Evolutionary conservation across 163 green algal species (phyloP).

Genomic region (Chloroidium sp.): DNA sequence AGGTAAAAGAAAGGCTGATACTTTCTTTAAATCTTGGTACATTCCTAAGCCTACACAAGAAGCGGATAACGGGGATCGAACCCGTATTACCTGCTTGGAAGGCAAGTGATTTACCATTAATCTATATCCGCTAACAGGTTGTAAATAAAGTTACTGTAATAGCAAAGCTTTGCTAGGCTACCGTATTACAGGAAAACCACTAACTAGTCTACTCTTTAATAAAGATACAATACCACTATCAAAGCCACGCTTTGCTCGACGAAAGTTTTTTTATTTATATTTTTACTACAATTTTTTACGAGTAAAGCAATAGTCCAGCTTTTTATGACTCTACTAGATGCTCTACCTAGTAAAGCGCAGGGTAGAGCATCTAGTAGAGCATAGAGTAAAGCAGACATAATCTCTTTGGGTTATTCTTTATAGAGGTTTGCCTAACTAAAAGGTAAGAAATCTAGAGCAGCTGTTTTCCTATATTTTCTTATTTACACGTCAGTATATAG

Average conservation of each 20-base stretch:
- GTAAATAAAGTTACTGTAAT: slow-evolving; percentile 13
- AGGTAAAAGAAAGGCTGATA: slow-evolving; percentile 15
- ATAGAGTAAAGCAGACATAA: background rate
- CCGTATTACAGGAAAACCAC: slow-evolving; percentile 2
- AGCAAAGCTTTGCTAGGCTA: slow-evolving; percentile 15
- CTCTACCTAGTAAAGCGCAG: background rate
- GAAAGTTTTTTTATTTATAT: slow-evolving; percentile 7
- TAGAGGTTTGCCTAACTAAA: background rate
- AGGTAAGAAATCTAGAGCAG: background rate
- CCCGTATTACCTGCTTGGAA: slow-evolving; percentile 29
- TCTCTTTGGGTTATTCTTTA: background rate
- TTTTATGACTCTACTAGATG: background rate
- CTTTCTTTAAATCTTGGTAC: slow-evolving; percentile 8
- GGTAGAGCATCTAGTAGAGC: background rate
- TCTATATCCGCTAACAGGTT: slow-evolving; percentile 17
- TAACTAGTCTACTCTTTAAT: slow-evolving; percentile 4
- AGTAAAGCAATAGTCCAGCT: background rate
- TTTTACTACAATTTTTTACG: slow-evolving; percentile 4
- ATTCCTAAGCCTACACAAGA: slow-evolving; percentile 8
- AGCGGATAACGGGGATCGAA: slow-evolving; percentile 24
- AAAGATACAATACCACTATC: background rate
- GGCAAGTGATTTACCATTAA: slow-evolving; percentile 26
- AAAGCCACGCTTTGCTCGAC: background rate
- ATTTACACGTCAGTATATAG: slow-evolving; percentile 7
- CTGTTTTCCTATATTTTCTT: slow-evolving; percentile 6